A percentile compares a stretch with the other conserved stretches of the same genome.
Conservation (phyloP, 176 grass and related monocot species). For the Lolium perenne region DNA sequence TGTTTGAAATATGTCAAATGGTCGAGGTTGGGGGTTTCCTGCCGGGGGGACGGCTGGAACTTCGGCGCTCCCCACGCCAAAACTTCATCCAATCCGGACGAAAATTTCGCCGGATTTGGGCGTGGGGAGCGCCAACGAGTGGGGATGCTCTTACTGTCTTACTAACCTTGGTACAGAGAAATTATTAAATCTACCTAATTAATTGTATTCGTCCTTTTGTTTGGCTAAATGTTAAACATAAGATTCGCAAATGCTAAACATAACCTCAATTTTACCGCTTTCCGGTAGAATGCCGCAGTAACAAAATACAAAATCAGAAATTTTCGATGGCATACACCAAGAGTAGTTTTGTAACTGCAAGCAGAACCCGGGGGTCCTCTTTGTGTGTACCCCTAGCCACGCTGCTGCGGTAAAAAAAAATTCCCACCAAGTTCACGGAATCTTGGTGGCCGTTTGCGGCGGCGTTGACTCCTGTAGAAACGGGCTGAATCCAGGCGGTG, state of each 20-base stretch:
- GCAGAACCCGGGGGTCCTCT: not conserved
- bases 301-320: not conserved
- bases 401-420: not conserved
- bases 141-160: no score
- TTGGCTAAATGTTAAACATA: not conserved
- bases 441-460: conserved; percentile 60
- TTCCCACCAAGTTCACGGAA: conserved; percentile 38
- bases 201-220: not conserved
- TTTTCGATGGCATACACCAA: not conserved
- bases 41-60: no score
- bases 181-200: not conserved
- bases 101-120: no score
- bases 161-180: not conserved
- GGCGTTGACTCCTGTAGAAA: conserved; percentile 59
- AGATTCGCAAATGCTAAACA: not conserved
- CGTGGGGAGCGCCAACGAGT: no score
- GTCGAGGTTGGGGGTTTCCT: no score
- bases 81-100: no score
- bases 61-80: no score
- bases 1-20: no score
- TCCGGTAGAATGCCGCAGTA: not conserved
- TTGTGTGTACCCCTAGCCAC: not conserved
- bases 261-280: not conserved
- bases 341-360: no score
- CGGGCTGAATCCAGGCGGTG: conserved; percentile 33